Evolutionary conservation across 805 yeast genomes (phyloP), one percentile per base, ranked within the genome.

Genomic region (Blastobotrys chiropterorum): DNA sequence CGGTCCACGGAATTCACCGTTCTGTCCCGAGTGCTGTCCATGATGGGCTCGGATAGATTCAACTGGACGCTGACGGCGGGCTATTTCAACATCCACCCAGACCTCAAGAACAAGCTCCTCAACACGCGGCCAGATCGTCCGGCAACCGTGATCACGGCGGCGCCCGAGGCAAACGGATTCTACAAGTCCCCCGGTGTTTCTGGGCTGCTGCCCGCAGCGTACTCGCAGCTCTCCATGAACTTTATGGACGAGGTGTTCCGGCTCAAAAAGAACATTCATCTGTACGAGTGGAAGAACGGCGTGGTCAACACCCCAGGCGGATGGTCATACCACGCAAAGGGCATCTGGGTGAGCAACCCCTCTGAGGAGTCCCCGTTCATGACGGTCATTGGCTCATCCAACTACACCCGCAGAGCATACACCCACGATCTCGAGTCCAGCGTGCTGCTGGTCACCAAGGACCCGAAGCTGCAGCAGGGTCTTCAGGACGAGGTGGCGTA

Each of bases 251-350:
- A 21, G 20, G 50, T 21, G 19, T 20, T 16, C 40, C 21, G 58
- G 77, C 75, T 19, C 34, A 26, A 26, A 26, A 26, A 1, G 77
- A 74, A 59, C 69, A 81, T 92, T 30, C 67, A 70, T 16, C 70
- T 94, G 38, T 75, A 74, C 51, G 98, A 92, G 67, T 94, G 99
- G 99, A 77, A 79, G 62, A 81, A 79, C 47, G 99, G 99, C 1
- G 72, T 81, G 2, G 96, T 89, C 2, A 88, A 89, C 63, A 78
- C 85, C 5, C 78, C 82, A 0, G 77, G 74, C 26, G 99, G 99
- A 1, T 92, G 99, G 98, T 87, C 97, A 0, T 94, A 94, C 67
- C 99, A 94, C 64, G 98, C 99, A 13, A 94, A 94, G 65, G 99
- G 99, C 1, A 71, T 92, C 3, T 94, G 98, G 98, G 69, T 87